Evolutionary conservation across 257 asterid genomes (phyloP).

Genomic region (Penstemon barbatus): DNA sequence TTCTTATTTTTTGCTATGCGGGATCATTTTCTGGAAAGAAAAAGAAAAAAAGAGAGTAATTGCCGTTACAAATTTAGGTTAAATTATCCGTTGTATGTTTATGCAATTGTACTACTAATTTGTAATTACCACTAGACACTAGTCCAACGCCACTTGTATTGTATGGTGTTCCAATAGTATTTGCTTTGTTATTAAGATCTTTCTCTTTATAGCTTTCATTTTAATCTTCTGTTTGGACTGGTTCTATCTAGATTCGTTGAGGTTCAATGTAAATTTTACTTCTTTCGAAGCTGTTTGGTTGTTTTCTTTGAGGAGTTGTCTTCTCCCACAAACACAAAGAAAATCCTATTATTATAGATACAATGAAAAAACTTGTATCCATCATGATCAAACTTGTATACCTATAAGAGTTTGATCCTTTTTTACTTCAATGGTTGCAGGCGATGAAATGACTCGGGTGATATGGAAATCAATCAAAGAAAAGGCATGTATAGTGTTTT

Average conservation of each 20-base stretch:
- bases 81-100: not conserved
- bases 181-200: not conserved
- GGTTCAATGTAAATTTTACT: conserved; percentile 1
- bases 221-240: not conserved
- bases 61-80: not conserved
- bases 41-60: no score
- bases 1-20: not conserved
- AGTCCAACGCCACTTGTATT: conserved; percentile 2
- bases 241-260: not conserved
- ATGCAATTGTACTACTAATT: conserved; percentile 4
- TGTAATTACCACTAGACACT: not conserved
- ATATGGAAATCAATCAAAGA: conserved; percentile 60
- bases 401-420: not conserved
- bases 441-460: conserved; percentile 71
- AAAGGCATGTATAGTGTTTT: conserved; percentile 35
- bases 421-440: conserved; percentile 36
- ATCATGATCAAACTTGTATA: not conserved
- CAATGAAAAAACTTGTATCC: not conserved
- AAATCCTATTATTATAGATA: not conserved
- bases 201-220: not conserved
- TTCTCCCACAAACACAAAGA: not conserved
- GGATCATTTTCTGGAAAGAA: not conserved
- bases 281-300: conserved; percentile 13
- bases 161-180: not conserved
- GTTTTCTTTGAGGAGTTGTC: conserved; percentile 19